These are phyloP conservation scores for Colletotrichum lini DNA, from an alignment of 2,329 filamentous ascomycete genomes.

Conservation along the genomic window DNA sequence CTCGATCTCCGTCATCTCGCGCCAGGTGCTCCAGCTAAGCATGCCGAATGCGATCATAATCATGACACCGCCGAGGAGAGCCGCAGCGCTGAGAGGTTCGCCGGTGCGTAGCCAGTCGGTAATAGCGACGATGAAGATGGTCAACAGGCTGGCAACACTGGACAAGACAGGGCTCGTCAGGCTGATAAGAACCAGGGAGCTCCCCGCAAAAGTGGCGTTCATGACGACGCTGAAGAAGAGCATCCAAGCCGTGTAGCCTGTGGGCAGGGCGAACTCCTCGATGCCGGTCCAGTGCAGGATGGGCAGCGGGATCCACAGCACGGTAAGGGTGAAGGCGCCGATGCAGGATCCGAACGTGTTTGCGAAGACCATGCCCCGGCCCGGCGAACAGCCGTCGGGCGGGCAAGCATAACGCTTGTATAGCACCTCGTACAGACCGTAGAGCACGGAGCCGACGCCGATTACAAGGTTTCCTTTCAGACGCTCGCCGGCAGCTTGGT, in stretches of 20 bases:
- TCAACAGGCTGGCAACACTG: slow-evolving; percentile 92
- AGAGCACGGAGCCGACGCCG: slow-evolving; percentile 89
- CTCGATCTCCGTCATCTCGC: slow-evolving; percentile 90
- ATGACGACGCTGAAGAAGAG: slow-evolving; percentile 85
- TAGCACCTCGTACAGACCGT: slow-evolving; percentile 96
- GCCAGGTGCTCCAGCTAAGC: slow-evolving; percentile 91
- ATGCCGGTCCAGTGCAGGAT: slow-evolving; percentile 83
- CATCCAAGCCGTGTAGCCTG: slow-evolving; percentile 83
- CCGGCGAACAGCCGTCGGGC: slow-evolving; percentile 86
- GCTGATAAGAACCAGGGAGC: slow-evolving; percentile 92
- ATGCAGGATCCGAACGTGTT: slow-evolving; percentile 93
- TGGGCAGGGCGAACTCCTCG: slow-evolving; percentile 87
- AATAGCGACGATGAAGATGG: slow-evolving; percentile 95
- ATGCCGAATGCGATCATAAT: slow-evolving; percentile 92
- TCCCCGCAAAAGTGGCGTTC: slow-evolving; percentile 93
- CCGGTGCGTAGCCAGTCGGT: slow-evolving; percentile 91
- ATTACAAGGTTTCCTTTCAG: slow-evolving; percentile 93
- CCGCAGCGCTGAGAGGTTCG: slow-evolving; percentile 79
- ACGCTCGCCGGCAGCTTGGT: slow-evolving; percentile 70
- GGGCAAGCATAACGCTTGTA: slow-evolving; percentile 96
- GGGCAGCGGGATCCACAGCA: slow-evolving; percentile 94
- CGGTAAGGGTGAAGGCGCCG: slow-evolving; percentile 85
- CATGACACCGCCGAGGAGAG: slow-evolving; percentile 84
- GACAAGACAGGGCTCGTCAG: slow-evolving; percentile 93
- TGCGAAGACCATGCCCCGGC: slow-evolving; percentile 95